phyloP scores from a whole-genome alignment of 2,329 filamentous ascomycete species.

The Decorospora gaudefroyi region DNA sequence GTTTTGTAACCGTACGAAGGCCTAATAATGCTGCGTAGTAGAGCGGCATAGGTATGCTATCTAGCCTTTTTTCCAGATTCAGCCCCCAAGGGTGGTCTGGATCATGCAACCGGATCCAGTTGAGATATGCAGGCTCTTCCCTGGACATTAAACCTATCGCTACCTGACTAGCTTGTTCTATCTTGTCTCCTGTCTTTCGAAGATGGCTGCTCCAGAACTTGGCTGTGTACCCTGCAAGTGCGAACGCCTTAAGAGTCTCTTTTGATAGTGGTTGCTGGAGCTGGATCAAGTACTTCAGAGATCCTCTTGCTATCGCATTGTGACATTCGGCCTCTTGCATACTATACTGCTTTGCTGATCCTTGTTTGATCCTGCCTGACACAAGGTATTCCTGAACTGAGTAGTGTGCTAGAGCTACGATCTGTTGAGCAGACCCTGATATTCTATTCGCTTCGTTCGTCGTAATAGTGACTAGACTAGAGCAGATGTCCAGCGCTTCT shows the following conservation, averaged over 20 bases:
- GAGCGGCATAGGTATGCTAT: slow-evolving; percentile 18
- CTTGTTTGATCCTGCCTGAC: slow-evolving; percentile 33
- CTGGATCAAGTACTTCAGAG: slow-evolving; percentile 35
- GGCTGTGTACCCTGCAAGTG: slow-evolving; percentile 38
- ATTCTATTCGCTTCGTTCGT: slow-evolving; percentile 2
- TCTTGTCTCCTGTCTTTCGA: slow-evolving; percentile 15
- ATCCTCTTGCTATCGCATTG: slow-evolving; percentile 24
- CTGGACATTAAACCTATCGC: slow-evolving; percentile 18
- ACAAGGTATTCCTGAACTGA: slow-evolving; percentile 47
- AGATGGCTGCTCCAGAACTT: slow-evolving; percentile 37
- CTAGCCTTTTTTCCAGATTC: slow-evolving; percentile 7
- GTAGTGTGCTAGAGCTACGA: slow-evolving; percentile 40
- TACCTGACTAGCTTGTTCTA: slow-evolving; percentile 8
- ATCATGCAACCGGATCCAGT: slow-evolving; percentile 29
- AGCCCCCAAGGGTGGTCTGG: slow-evolving; percentile 13
- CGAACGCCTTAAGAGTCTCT: background rate
- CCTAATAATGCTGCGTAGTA: slow-evolving; percentile 30
- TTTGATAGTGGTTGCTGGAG: slow-evolving; percentile 17
- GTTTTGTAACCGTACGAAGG: slow-evolving; percentile 16
- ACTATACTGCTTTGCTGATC: slow-evolving; percentile 25
- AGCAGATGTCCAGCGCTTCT: slow-evolving; percentile 39
- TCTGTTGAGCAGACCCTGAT: background rate
- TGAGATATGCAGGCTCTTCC: slow-evolving; percentile 22
- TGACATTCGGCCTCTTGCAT: slow-evolving; percentile 33
- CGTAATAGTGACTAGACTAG: slow-evolving; percentile 37